Base-by-base conservation (phyloP, 208 protist species). In the Acanthamoeba triangularis region DNA sequence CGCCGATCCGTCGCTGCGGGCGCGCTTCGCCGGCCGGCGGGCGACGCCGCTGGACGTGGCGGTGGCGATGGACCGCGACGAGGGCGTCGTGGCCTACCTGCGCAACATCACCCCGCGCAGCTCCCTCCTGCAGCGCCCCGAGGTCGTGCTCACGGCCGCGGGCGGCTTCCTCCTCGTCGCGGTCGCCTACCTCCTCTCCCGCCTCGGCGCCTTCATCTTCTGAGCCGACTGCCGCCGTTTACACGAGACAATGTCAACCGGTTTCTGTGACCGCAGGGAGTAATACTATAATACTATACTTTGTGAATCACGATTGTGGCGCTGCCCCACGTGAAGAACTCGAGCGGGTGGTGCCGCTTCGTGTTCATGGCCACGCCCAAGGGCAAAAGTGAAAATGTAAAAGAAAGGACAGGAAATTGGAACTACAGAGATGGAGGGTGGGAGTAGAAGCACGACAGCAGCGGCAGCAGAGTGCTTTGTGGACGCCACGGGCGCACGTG, bases 11-110 rank as follows among this genome's bases (percentile, higher is more conserved):
- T 80, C 72, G 30, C 33, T 80, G 16, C 33, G n/a, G 72, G 72
- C 72, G n/a, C 72, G 30, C 72, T 80, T 80, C 33, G 33, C 49
- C 41, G 72, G 72, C 18, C 0, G 72, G 18, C 72, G 35, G 13
- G 72, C 72, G 35, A 47, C 72, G 30, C 72, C 72, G 30, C 33
- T 80, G 25, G 72, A 80, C 20, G 72, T 80, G 72, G 72, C 72
- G 10, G 72, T 35, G 72, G 72, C 72, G n/a, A 80, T 80, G 72
- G 72, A 30, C 35, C 72, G 72, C 2, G 72, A 80, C 72, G 61
- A 67, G 61, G 35, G 72, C 41, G 72, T 80, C n/a, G 72, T 80
- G 33, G 35, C 35, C 35, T 80, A 80, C 41, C 72, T 80, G 13
- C 72, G 72, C 30, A 35, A 28, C 35, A 44, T 80, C 41, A 80